These are phyloP conservation scores for Tylopilus sp. DNA, from an alignment of 768 basidiomycete species.

Conservation along the genomic window DNA sequence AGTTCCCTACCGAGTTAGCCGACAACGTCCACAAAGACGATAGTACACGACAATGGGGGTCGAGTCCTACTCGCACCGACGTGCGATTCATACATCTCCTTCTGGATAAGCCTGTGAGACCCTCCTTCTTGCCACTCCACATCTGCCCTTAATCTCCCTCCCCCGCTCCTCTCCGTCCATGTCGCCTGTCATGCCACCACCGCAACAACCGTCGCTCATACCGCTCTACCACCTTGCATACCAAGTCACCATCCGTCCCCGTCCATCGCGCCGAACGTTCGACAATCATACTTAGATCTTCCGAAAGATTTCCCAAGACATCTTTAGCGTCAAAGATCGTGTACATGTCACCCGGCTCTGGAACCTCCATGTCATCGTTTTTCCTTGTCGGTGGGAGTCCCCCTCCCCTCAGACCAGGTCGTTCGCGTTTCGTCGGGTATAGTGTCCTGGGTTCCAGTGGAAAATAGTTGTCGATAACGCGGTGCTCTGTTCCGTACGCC, in stretches of 20 bases:
- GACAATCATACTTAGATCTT: constrained; percentile 50
- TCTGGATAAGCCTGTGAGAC: background rate
- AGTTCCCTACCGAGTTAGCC: constrained; percentile 22
- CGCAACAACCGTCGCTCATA: constrained; percentile 62
- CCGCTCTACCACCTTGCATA: constrained; percentile 55
- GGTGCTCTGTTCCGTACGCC: constrained; percentile 21
- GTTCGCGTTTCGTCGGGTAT: background rate
- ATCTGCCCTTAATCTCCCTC: constrained; percentile 18
- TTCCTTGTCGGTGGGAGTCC: constrained; percentile 9
- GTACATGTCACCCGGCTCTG: constrained; percentile 57
- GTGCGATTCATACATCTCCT: background rate
- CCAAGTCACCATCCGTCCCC: constrained; percentile 50
- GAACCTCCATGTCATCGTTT: constrained; percentile 12
- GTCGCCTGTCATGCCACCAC: constrained; percentile 40
- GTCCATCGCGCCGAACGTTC: constrained; percentile 49
- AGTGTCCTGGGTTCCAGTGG: constrained; percentile 26
- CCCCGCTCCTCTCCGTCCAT: constrained; percentile 7
- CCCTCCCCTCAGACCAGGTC: background rate
- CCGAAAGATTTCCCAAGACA: constrained; percentile 53
- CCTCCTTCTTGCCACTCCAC: background rate
- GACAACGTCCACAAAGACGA: constrained; percentile 1
- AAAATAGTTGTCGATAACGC: constrained; percentile 41
- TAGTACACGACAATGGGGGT: constrained; percentile 9
- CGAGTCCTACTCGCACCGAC: constrained; percentile 6
- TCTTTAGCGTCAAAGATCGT: constrained; percentile 68